Evolutionary conservation across 768 basidiomycete species (phyloP), one percentile per base, ranked within the genome.

Genomic region (Calvatia gigantea): DNA sequence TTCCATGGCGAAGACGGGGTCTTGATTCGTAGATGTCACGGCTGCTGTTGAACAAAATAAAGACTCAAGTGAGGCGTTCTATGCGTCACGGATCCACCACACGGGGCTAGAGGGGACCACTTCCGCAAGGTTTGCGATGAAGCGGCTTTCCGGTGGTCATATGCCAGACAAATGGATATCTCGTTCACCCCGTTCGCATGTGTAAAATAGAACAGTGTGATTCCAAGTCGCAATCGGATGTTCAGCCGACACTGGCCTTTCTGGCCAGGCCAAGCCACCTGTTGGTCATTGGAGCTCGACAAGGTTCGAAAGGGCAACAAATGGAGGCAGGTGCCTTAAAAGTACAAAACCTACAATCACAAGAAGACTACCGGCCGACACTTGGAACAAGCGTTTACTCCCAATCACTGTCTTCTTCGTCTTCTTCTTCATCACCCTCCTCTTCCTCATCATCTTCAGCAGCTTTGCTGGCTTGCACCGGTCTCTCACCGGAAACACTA

Each of bases 401-500:
- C 86, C 86, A 88, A 59, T 88, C 86, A 62, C 82, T 83, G 44
- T 82, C 81, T 1, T 70, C 77, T 4, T 77, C 78, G 0, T 52
- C 29, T 19, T 56, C 46, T 4, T 50, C 50, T 5, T 52, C 48
- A 2, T 48, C 46, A 5, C 49, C 47, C 1, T 33, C 31, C 0
- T 49, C 54, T 9, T 70, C 78, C 6, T 77, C 78, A 0, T 51
- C 37, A 6, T 47, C 41, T 23, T 48, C 68, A 3, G 59, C 61
- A n/a, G 35, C 31, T 51, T 59, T 65, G 57, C 62, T 64, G 17
- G 58, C 52, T 31, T 60, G 62, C 21, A 51, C 65, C 55, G 70
- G 74, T 14, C 60, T 58, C 55, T 70, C 73, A 45, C 70, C 77
- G 27, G 68, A 70, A 25, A 73, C 75, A 54, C 81, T 80, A 2